phyloP scores from a whole-genome alignment of 2,329 filamentous ascomycete genomes.

The Periconia macrospinosa region DNA sequence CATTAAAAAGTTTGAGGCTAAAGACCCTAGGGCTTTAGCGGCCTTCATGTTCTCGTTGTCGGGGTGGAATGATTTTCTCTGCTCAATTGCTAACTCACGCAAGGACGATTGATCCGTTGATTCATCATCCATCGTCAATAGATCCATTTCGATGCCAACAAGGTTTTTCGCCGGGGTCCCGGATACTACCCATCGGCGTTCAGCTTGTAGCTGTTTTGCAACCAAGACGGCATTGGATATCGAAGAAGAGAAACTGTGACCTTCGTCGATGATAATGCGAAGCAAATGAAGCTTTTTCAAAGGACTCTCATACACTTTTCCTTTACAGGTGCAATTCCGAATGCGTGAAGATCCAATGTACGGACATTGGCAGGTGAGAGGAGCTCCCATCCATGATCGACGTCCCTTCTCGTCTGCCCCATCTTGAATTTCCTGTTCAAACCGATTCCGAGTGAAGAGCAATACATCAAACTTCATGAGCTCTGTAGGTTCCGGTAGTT shows the following conservation, averaged over 20 bases:
- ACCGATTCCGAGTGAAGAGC: slow-evolving; percentile 72
- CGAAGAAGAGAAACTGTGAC: slow-evolving; percentile 77
- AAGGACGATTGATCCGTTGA: slow-evolving; percentile 24
- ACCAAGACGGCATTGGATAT: slow-evolving; percentile 61
- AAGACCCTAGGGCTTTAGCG: slow-evolving; percentile 66
- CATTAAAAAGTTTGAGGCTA: slow-evolving; percentile 69
- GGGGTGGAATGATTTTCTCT: slow-evolving; percentile 44
- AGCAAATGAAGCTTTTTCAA: slow-evolving; percentile 78
- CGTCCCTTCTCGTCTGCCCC: slow-evolving; percentile 52
- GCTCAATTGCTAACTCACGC: slow-evolving; percentile 39
- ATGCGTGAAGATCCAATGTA: slow-evolving; percentile 50
- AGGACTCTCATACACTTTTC: slow-evolving; percentile 57
- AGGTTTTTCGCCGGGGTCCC: slow-evolving; percentile 86
- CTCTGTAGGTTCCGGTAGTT: slow-evolving; percentile 60
- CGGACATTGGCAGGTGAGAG: slow-evolving; percentile 35
- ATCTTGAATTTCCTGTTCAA: slow-evolving; percentile 67
- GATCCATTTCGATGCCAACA: slow-evolving; percentile 70
- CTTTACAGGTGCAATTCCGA: slow-evolving; percentile 50
- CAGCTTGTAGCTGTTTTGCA: slow-evolving; percentile 59
- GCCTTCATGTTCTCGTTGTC: slow-evolving; percentile 44
- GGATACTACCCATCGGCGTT: slow-evolving; percentile 84
- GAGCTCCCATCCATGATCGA: slow-evolving; percentile 23
- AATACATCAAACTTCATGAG: slow-evolving; percentile 74
- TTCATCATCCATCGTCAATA: slow-evolving; percentile 42
- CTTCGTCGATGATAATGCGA: slow-evolving; percentile 88